Evolutionary conservation across 2,329 filamentous ascomycete species (phyloP).

Genomic region (Calonectria henricotiae): DNA sequence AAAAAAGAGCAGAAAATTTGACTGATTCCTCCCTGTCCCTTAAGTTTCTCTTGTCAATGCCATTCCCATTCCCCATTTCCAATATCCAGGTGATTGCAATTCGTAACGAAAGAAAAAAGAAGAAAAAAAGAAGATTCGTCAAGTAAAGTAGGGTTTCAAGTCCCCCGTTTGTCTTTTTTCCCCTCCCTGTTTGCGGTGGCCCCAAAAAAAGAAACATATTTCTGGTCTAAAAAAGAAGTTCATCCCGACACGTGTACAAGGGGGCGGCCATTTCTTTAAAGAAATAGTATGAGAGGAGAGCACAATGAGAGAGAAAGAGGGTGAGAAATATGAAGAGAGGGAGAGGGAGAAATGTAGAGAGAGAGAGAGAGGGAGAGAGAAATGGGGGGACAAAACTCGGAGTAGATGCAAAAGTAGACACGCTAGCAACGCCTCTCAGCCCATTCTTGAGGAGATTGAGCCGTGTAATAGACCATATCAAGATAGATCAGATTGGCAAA

Average conservation of each 20-base stretch:
- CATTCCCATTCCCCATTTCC: constrained; percentile 26
- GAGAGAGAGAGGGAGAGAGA: neutral
- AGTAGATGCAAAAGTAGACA: constrained; percentile 9
- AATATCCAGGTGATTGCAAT: constrained; percentile 27
- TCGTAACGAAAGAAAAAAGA: constrained; percentile 33
- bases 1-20: neutral
- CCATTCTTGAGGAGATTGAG: constrained; percentile 7
- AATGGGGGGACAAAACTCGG: constrained; percentile 1
- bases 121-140: neutral
- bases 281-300: constrained; percentile 27
- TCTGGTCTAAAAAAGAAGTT: constrained; percentile 43
- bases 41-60: constrained; percentile 25
- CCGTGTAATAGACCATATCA: constrained; percentile 1
- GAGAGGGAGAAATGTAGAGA: neutral
- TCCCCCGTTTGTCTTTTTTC: constrained; percentile 5
- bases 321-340: constrained; percentile 34
- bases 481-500: constrained; percentile 27
- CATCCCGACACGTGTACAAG: constrained; percentile 49
- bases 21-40: constrained; percentile 15
- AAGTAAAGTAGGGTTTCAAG: constrained; percentile 25
- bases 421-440: constrained; percentile 1
- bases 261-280: constrained; percentile 28
- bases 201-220: constrained; percentile 7
- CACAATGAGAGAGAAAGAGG: constrained; percentile 27
- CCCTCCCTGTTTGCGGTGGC: neutral